phyloP scores from a whole-genome alignment of 1,284 basidiomycete genomes.

The Thecaphora frezii region DNA sequence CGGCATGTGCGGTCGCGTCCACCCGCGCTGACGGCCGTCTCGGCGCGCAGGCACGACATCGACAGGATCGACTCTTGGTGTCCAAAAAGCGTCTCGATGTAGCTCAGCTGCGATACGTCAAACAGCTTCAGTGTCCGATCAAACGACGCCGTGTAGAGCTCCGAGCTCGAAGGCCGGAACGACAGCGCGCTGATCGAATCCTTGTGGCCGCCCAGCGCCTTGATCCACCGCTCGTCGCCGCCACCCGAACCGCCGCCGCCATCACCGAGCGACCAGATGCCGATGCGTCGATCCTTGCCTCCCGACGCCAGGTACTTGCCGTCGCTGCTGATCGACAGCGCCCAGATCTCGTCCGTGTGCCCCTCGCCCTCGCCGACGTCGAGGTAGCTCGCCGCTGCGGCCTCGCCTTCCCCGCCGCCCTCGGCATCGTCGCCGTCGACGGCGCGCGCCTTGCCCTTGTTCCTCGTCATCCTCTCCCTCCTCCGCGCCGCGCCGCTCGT shows the following conservation, averaged over 20 bases:
- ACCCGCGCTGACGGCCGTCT: conserved; percentile 83
- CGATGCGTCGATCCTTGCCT: conserved; percentile 71
- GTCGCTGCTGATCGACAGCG: conserved; percentile 80
- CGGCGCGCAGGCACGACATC: conserved; percentile 77
- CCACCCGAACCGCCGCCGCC: neutral
- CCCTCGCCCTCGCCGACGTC: conserved; percentile 64
- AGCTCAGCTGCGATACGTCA: conserved; percentile 80
- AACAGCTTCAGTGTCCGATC: conserved; percentile 91
- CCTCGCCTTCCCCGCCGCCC: neutral
- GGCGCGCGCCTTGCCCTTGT: conserved; percentile 6
- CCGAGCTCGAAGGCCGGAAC: conserved; percentile 75
- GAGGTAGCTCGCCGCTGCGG: conserved; percentile 11
- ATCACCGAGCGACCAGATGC: conserved; percentile 39
- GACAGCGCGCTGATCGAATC: conserved; percentile 67
- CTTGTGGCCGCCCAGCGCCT: conserved; percentile 65
- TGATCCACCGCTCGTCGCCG: conserved; percentile 65
- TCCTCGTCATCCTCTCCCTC: conserved; percentile 14
- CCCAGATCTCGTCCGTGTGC: conserved; percentile 82
- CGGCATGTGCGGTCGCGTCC: conserved; percentile 86
- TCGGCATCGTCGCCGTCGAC: conserved; percentile 7
- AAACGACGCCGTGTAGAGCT: conserved; percentile 79
- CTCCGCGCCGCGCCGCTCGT: conserved; percentile 34
- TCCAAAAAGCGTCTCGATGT: conserved; percentile 94
- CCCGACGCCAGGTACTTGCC: conserved; percentile 82
- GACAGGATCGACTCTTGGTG: conserved; percentile 86